phyloP scores from a whole-genome alignment of 768 basidiomycete genomes.

The Austroboletus festivus region DNA sequence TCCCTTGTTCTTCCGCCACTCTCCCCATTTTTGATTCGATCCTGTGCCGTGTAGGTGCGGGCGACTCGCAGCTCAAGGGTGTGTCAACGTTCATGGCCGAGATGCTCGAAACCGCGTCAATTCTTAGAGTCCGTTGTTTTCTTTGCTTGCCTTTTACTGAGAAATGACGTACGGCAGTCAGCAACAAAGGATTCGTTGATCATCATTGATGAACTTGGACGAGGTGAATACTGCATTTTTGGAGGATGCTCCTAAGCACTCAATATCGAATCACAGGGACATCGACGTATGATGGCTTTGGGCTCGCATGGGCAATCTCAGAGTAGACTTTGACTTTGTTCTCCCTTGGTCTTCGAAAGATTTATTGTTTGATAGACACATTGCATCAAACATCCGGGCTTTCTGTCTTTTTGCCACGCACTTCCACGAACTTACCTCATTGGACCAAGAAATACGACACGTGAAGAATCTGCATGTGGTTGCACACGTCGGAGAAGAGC shows the following conservation, averaged over 20 bases:
- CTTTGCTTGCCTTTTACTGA: background rate
- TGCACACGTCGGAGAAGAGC: conserved; percentile 72
- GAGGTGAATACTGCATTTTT: conserved; percentile 46
- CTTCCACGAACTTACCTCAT: conserved; percentile 93
- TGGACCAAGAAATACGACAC: conserved; percentile 81
- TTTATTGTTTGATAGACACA: conserved; percentile 58
- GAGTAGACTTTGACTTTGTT: conserved; percentile 50
- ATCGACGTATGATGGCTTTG: conserved; percentile 96
- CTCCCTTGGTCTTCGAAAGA: background rate
- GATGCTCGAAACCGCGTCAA: conserved; percentile 97
- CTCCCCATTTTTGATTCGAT: conserved; percentile 95
- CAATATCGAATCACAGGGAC: conserved; percentile 54
- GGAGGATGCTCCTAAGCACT: background rate
- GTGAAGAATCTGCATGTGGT: conserved; percentile 96
- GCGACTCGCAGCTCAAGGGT: conserved; percentile 96
- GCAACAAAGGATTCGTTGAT: conserved; percentile 91
- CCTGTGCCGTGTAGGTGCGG: conserved; percentile 92
- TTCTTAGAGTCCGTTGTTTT: conserved; percentile 64
- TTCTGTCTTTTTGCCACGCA: conserved; percentile 98
- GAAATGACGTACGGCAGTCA: conserved; percentile 46
- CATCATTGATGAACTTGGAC: conserved; percentile 95
- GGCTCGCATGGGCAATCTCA: conserved; percentile 97
- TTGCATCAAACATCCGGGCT: conserved; percentile 86
- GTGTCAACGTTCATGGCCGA: conserved; percentile 99
- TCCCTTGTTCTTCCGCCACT: conserved; percentile 83